Evolutionary conservation across 352 stramenopile species (phyloP), one percentile per base, ranked within the genome.

Genomic region (Plasmopara halstedii): DNA sequence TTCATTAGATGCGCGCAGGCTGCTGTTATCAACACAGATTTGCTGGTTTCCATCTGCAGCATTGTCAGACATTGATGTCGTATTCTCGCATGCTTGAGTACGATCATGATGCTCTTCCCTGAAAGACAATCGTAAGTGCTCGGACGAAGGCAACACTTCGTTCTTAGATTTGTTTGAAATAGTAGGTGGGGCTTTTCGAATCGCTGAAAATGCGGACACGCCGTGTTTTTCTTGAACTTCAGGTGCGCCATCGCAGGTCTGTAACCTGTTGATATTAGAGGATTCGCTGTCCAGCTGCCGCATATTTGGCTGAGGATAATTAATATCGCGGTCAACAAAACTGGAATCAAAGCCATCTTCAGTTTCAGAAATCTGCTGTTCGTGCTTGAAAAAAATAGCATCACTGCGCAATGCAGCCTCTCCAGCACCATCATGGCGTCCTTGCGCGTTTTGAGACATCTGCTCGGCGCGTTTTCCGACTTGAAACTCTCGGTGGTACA

Each of bases 1-100:
- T 21, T 47, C 48, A 26, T 46, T 52, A 3, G 59, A 64, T 38
- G 44, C 22, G 5, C 42, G 49, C 23, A 53, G 62, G 6, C 35
- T 19, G 25, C 35, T 39, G 4, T 56, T 17, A 27, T 64, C 50
- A 34, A 45, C 59, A 14, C 31, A 17, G 3, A 14, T n/a, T 13
- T 35, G 11, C 15, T 35, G 31, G 11, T 29, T 29, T 6, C 25
- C 25, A 29, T 11, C 11, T 29, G 25, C 25, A 29, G 1, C 25
- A 29, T 4, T 29, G 25, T 29, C 25, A 29, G 25, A 11, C 25
- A 29, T 4, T 10, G 11, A 6, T 10, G 25, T 29, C 25, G 25
- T 2, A 29, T 11, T 10, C 7, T 29, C 25, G 11, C 6, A 10
- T 11, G 25, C 7, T 11, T 1, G 7, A 11, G 11, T 29, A 29